Percentiles rank a stretch among this genome's conserved stretches.
phyloP scores from a whole-genome alignment of 2,329 filamentous ascomycete genomes.

The Didymella lethalis region DNA sequence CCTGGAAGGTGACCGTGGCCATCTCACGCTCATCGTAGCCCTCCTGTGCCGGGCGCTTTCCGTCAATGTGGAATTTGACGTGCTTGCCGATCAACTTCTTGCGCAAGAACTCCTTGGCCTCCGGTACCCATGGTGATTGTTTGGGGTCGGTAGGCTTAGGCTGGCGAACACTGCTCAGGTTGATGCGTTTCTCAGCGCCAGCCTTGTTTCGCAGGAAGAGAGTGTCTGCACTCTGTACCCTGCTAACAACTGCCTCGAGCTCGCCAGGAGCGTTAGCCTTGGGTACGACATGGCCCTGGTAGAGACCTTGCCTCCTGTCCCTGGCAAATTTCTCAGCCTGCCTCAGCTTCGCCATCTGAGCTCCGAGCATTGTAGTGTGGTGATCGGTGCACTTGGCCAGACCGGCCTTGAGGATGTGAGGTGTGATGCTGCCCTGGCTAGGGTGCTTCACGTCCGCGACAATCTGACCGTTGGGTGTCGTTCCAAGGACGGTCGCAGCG shows the following conservation, averaged over 20 bases:
- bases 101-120: slow-evolving; percentile 94
- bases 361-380: slow-evolving; percentile 89
- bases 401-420: slow-evolving; percentile 87
- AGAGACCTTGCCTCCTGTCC: slow-evolving; percentile 76
- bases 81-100: slow-evolving; percentile 97
- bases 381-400: slow-evolving; percentile 93
- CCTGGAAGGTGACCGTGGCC: slow-evolving; percentile 81
- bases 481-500: slow-evolving; percentile 81
- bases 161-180: slow-evolving; percentile 89
- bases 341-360: slow-evolving; percentile 84
- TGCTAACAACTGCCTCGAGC: slow-evolving; percentile 81
- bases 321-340: slow-evolving; percentile 88
- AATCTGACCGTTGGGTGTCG: slow-evolving; percentile 90
- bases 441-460: slow-evolving; percentile 88
- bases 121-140: slow-evolving; percentile 86
- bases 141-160: slow-evolving; percentile 88
- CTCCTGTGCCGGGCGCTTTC: slow-evolving; percentile 86
- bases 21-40: slow-evolving; percentile 96
- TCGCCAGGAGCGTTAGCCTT: slow-evolving; percentile 69
- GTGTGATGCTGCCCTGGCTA: slow-evolving; percentile 84
- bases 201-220: slow-evolving; percentile 85
- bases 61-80: slow-evolving; percentile 86
- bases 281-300: slow-evolving; percentile 76
- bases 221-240: slow-evolving; percentile 88
- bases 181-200: slow-evolving; percentile 87